A percentile compares a stretch with the other conserved stretches of the same genome.
Evolutionary conservation across 805 yeast genomes (phyloP).

Genomic region (Pichia exigua): DNA sequence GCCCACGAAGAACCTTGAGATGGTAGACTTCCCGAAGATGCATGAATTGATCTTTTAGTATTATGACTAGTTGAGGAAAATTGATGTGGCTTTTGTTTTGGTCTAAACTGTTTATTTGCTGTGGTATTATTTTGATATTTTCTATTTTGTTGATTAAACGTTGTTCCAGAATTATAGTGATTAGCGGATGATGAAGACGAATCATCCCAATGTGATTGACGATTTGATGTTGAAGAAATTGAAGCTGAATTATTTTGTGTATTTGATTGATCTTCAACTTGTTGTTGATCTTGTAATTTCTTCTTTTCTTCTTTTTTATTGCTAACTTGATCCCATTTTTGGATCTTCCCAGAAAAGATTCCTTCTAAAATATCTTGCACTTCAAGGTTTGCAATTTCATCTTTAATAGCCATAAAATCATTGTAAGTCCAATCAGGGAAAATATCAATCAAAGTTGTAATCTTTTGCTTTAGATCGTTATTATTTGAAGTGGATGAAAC

Average conservation of each 20-base stretch:
- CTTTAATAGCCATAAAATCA: constrained; percentile 68
- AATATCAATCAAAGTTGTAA: constrained; percentile 63
- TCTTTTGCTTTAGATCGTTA: constrained; percentile 31
- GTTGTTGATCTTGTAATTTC: constrained; percentile 13
- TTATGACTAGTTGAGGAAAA: neutral
- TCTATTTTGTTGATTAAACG: constrained; percentile 6
- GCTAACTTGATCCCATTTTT: constrained; percentile 91
- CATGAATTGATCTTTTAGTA: constrained; percentile 4
- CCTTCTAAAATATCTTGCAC: constrained; percentile 76
- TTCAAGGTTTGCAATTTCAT: constrained; percentile 59
- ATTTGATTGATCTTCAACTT: neutral
- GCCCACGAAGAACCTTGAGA: constrained; percentile 28
- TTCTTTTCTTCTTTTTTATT: constrained; percentile 32
- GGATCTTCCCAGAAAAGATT: constrained; percentile 83
- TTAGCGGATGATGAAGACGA: neutral
- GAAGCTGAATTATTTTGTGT: constrained; percentile 3
- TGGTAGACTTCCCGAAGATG: constrained; percentile 11
- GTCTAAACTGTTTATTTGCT: constrained; percentile 4
- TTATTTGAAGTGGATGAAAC: constrained; percentile 11
- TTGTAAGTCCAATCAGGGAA: constrained; percentile 93
- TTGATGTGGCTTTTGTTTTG: constrained; percentile 6
- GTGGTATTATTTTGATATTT: constrained; percentile 1
- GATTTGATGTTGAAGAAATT: constrained; percentile 2
- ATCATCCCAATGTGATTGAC: constrained; percentile 10
- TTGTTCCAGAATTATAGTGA: neutral